Conservation (phyloP, 352 stramenopile species). For the Globisporangium orthogonon region DNA sequence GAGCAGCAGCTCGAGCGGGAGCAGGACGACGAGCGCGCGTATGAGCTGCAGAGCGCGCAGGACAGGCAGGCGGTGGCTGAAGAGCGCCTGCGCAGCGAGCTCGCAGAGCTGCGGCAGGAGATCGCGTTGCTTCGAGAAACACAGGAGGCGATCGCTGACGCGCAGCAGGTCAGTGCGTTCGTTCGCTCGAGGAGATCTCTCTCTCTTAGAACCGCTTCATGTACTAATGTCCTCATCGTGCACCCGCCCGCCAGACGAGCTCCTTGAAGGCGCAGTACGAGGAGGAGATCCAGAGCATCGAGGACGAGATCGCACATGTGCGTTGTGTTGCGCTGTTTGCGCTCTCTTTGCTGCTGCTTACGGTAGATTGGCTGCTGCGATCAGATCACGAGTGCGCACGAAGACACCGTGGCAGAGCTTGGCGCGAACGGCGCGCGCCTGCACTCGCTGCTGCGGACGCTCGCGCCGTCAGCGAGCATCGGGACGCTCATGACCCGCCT, state of each 20-base stretch:
- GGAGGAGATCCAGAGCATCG: constrained; percentile 45
- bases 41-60: constrained; percentile 21
- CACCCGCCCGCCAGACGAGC: constrained; percentile 18
- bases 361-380: not conserved
- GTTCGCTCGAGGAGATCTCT: too few relatives aligned
- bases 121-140: constrained; percentile 51
- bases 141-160: constrained; percentile 36
- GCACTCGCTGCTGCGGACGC: constrained; percentile 56
- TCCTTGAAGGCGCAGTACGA: constrained; percentile 67
- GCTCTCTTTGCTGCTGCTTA: not conserved
- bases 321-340: not conserved
- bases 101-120: constrained; percentile 49
- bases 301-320: constrained; percentile 56
- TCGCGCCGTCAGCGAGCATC: constrained; percentile 48
- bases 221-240: constrained; percentile 5
- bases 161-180: constrained; percentile 28
- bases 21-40: constrained; percentile 11
- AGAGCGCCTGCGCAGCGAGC: constrained; percentile 38
- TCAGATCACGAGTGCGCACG: constrained; percentile 39
- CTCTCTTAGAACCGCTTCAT: too few relatives aligned
- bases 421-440: constrained; percentile 44
- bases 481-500: constrained; percentile 71
- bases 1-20: constrained; percentile 32
- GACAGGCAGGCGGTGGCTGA: constrained; percentile 25
- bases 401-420: constrained; percentile 51